Percentiles rank a stretch among this genome's conserved stretches.
Conservation (phyloP, 2,329 filamentous ascomycete genomes). For the Setomelanomma holmii region DNA sequence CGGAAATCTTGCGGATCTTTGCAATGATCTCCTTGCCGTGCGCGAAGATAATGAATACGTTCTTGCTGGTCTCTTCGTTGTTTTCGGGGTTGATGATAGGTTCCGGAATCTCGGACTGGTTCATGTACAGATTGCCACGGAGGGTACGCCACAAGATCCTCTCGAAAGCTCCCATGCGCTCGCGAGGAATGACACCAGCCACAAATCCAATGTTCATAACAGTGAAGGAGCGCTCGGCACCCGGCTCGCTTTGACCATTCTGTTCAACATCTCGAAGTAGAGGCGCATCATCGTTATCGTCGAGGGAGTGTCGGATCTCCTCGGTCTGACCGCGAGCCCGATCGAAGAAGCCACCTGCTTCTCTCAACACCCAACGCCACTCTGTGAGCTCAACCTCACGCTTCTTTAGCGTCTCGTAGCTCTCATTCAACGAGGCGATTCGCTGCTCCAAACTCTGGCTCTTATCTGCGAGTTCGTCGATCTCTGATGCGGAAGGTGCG, state of each 20-base stretch:
- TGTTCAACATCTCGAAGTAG: constrained; percentile 93
- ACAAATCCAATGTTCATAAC: constrained; percentile 99
- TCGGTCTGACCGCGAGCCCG: constrained; percentile 95
- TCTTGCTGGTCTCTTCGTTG: constrained; percentile 94
- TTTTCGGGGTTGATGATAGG: constrained; percentile 88
- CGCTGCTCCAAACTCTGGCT: constrained; percentile 92
- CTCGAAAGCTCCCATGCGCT: constrained; percentile 94
- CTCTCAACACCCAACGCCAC: constrained; percentile 96
- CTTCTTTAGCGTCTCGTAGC: constrained; percentile 98
- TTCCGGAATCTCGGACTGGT: constrained; percentile 97
- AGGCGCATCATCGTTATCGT: constrained; percentile 86
- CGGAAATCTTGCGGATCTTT: constrained; percentile 99
- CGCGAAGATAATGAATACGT: constrained; percentile 98
- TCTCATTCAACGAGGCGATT: constrained; percentile 91
- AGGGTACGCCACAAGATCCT: constrained; percentile 97
- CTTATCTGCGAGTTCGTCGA: constrained; percentile 92
- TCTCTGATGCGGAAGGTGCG: constrained; percentile 89
- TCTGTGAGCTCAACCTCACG: constrained; percentile 95
- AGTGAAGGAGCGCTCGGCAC: constrained; percentile 85
- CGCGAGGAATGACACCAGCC: constrained; percentile 90
- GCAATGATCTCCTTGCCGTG: constrained; percentile 98
- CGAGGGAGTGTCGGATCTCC: constrained; percentile 88
- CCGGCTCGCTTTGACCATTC: constrained; percentile 69
- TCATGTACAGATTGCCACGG: constrained; percentile 99
- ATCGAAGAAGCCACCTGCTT: constrained; percentile 97